phyloP scores from a whole-genome alignment of 1,284 basidiomycete species.

The Moniliophthora roreri region DNA sequence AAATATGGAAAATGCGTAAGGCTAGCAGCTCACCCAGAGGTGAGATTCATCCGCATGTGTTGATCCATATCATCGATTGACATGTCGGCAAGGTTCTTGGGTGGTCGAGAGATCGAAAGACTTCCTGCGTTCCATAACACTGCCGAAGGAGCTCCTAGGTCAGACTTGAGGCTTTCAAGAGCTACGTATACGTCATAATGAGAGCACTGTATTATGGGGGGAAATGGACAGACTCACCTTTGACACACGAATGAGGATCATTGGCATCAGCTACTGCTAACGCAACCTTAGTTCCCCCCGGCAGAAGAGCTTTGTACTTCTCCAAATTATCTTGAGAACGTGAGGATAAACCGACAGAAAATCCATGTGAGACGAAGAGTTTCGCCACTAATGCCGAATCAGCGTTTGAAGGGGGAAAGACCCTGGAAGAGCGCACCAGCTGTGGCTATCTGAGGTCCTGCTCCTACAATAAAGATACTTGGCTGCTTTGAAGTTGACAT shows the following conservation, averaged over 20 bases:
- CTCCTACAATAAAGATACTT: conserved; percentile 1
- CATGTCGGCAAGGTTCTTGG: neutral
- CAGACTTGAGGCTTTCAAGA: neutral
- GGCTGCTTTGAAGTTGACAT: neutral
- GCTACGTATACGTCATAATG: neutral
- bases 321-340: neutral
- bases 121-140: neutral
- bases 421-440: neutral
- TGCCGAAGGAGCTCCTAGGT: neutral
- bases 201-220: neutral
- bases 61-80: neutral
- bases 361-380: too few relatives aligned
- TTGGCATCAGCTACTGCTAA: neutral
- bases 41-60: neutral
- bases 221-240: neutral
- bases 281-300: conserved; percentile 1
- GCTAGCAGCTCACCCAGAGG: neutral
- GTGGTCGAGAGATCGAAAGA: neutral
- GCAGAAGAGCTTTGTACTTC: conserved; percentile 1
- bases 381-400: too few relatives aligned
- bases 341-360: conserved; percentile 1
- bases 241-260: neutral
- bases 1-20: neutral
- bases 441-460: conserved; percentile 1
- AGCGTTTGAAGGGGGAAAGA: too few relatives aligned